Base-by-base conservation (phyloP, 2,329 filamentous ascomycete species). In the Aureobasidium leucospermi region DNA sequence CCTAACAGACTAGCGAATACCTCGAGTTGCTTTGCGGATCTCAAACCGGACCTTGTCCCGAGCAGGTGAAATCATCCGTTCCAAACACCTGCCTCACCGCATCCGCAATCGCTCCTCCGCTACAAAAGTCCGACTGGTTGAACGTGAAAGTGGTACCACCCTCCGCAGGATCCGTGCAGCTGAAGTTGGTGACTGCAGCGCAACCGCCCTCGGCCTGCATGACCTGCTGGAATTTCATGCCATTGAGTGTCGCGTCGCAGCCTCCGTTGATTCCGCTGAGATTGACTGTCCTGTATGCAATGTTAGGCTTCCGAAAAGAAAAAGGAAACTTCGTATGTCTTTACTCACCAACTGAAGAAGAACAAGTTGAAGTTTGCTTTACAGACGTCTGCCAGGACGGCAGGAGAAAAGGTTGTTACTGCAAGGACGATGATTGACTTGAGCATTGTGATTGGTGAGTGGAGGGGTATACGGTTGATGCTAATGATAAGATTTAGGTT, bases 111-210 rank as follows among this genome's bases (percentile, higher is more conserved):
- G 48, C 38, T 8, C 48, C 48, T 8, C 48, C 23, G 8, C 8
- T 13, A 10, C 48, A 51, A 29, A 51, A 51, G 11, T n/a, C 48
- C 10, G 48, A 51, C 19, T 51, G 48, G 5, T 51, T 51, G 34
- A 51, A 51, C 10, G 48, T 51, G n/a, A 51, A 51, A 11, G 48
- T 39, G 28, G 48, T 51, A 16, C 48, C 48, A 9, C 48, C 48
- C n/a, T 34, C 48, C 19, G 38, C 16, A n/a, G 48, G 48, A n/a
- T 51, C 48, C 13, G 38, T 16, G 19, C 34, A 51, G 7, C 23
- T 29, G 13, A 51, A 39, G 0, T 28, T n/a, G 2, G 48, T 51
- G 19, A 51, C 23, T 29, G 48, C 48, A 4, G 13, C 1, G 39
- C 48, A 51, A n/a, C 48, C 48, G 1, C 34, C 48, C 6, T 51